Evolutionary conservation across 2,329 filamentous ascomycete species (phyloP).

Genomic region (Metarhizium album): DNA sequence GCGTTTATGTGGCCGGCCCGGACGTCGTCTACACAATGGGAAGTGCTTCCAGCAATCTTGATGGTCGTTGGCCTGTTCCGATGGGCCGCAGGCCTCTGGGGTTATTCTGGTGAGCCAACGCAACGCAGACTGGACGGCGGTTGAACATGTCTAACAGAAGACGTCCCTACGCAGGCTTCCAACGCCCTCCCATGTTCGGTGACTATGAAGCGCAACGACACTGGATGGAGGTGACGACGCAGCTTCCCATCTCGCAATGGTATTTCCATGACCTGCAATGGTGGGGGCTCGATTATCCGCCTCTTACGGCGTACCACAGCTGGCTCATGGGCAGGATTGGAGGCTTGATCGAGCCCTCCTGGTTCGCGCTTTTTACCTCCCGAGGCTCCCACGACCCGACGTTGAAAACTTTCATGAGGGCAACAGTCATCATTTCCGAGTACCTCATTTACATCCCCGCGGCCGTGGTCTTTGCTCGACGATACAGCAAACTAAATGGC

Average conservation of each 20-base stretch:
- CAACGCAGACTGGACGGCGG: not conserved
- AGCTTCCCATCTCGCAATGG: constrained; percentile 87
- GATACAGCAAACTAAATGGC: constrained; percentile 64
- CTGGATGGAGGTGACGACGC: constrained; percentile 95
- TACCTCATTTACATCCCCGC: constrained; percentile 85
- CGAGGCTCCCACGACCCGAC: constrained; percentile 68
- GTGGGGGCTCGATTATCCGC: constrained; percentile 98
- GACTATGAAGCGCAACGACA: constrained; percentile 97
- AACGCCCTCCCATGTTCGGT: constrained; percentile 80
- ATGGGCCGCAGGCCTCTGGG: constrained; percentile 88
- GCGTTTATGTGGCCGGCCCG: constrained; percentile 92
- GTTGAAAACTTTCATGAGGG: constrained; percentile 93
- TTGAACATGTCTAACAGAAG: not conserved
- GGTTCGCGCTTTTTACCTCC: constrained; percentile 80
- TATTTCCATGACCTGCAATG: constrained; percentile 95
- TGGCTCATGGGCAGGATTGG: constrained; percentile 90
- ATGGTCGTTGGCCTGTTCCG: constrained; percentile 88
- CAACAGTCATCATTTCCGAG: constrained; percentile 81
- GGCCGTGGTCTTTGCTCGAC: constrained; percentile 71
- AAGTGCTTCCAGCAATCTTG: constrained; percentile 74
- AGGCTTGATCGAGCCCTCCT: constrained; percentile 62
- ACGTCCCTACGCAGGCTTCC: constrained; percentile 47
- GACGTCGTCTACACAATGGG: constrained; percentile 79
- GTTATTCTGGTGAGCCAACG: constrained; percentile 64
- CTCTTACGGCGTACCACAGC: constrained; percentile 95